Evolutionary conservation across 2,329 filamentous ascomycete genomes (phyloP).

Genomic region (Chalara sp.): DNA sequence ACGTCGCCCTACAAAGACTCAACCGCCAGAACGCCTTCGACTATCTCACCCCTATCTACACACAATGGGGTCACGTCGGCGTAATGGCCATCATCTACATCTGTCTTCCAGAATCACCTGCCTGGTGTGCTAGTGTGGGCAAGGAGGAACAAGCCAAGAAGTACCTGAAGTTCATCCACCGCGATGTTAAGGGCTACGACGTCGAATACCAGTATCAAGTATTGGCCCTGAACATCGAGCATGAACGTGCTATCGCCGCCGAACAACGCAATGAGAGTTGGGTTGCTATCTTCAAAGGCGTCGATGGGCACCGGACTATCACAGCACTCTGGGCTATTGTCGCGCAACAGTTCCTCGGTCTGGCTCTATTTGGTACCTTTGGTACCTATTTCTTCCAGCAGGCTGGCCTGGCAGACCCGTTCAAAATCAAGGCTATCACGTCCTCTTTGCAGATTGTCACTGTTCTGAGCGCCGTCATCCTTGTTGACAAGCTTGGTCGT

Average conservation of each 20-base stretch:
- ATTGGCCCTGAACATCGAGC: constrained; percentile 21
- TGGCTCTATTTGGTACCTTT: constrained; percentile 17
- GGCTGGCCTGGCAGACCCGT: constrained; percentile 17
- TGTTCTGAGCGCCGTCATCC: constrained; percentile 6
- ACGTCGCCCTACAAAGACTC: constrained; percentile 31
- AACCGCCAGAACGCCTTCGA: constrained; percentile 24
- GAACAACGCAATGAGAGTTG: constrained; percentile 23
- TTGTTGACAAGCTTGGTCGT: constrained; percentile 6
- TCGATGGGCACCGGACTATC: constrained; percentile 23
- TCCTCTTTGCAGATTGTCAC: constrained; percentile 6
- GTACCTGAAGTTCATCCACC: constrained; percentile 12
- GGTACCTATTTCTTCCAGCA: constrained; percentile 20
- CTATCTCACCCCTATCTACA: constrained; percentile 34
- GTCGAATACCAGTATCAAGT: constrained; percentile 23
- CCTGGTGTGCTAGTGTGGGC: constrained; percentile 9
- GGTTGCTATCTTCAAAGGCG: constrained; percentile 26
- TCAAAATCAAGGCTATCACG: constrained; percentile 13
- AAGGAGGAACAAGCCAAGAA: constrained; percentile 16
- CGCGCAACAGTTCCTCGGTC: constrained; percentile 19
- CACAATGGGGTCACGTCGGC: constrained; percentile 38
- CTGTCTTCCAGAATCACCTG: constrained; percentile 32
- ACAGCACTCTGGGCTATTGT: constrained; percentile 16
- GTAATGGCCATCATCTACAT: constrained; percentile 32
- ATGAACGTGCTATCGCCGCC: constrained; percentile 18
- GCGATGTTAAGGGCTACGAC: constrained; percentile 21